Conservation (phyloP, 2,329 filamentous ascomycete species). For the Ambrosiella xylebori region DNA sequence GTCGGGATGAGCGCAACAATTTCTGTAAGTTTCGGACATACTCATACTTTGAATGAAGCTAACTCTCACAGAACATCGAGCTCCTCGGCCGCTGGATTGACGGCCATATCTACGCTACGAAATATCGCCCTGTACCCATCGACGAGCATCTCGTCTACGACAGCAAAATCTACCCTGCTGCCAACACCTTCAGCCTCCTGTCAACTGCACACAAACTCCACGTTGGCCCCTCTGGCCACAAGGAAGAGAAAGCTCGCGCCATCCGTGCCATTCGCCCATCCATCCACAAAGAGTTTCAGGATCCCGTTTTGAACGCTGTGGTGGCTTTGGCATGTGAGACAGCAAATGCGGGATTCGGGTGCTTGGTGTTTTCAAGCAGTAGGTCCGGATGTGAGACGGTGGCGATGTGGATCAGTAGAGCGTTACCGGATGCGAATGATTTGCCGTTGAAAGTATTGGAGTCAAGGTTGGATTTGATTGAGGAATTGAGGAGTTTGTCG, state of each 20-base stretch:
- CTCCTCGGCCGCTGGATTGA: slow-evolving; percentile 53
- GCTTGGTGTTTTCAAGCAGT: slow-evolving; percentile 57
- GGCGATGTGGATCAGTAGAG: slow-evolving; percentile 49
- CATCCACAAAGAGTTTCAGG: slow-evolving; percentile 41
- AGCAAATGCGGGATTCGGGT: slow-evolving; percentile 49
- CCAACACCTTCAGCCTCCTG: slow-evolving; percentile 36
- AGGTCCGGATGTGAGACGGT: slow-evolving; percentile 49
- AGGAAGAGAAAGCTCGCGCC: slow-evolving; percentile 14
- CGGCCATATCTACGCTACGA: slow-evolving; percentile 55
- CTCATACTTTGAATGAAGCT: background rate
- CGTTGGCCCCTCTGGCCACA: slow-evolving; percentile 19
- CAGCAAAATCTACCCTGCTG: slow-evolving; percentile 46
- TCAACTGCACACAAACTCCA: slow-evolving; percentile 38
- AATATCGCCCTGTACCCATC: slow-evolving; percentile 57
- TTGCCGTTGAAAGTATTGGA: slow-evolving; percentile 33
- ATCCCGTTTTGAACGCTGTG: slow-evolving; percentile 51
- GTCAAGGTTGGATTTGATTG: slow-evolving; percentile 44
- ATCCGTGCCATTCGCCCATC: slow-evolving; percentile 38
- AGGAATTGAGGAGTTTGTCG: slow-evolving; percentile 46
- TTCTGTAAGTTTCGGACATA: slow-evolving; percentile 31
- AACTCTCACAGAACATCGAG: slow-evolving; percentile 41
- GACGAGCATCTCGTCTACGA: slow-evolving; percentile 60
- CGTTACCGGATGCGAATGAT: slow-evolving; percentile 36
- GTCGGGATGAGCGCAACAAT: slow-evolving; percentile 69
- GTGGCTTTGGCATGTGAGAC: slow-evolving; percentile 54